Base-by-base conservation (phyloP, 2,329 filamentous ascomycete species). In the Waltergamsia citrina region DNA sequence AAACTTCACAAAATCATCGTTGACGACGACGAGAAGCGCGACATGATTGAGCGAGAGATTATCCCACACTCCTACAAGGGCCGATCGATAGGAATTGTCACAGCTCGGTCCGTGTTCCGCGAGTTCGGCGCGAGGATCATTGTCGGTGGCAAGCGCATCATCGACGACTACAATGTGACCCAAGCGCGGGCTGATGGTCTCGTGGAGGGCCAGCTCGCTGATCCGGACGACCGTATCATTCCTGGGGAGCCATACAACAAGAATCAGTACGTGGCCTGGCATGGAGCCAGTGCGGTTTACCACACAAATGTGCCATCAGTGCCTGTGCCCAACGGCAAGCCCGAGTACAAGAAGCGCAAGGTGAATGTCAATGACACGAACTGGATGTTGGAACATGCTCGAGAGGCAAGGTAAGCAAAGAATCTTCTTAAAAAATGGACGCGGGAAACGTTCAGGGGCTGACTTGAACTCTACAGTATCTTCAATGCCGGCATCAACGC, bases 31-130 rank as follows among this genome's bases (percentile, higher is more conserved):
- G 90, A 94, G 60, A 98, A 98, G 66, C 79, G 82, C 40, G 88
- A 96, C 58, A 74, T 98, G 65, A 98, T 98, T 51, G 86, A 93
- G 46, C 79, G 92, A 40, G 84, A 93, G 6, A 82, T 98, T 51
- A 94, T 98, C 42, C 92, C 92, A 2, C 92, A 95, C 64, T 94
- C 87, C 19, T 98, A 98, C 76, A 98, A 96, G 59, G 92, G 92
- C 39, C 85, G 92, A 34, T 86, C 90, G 5, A 98, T 98, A 54
- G 92, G 92, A 54, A 87, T 98, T 19, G 88, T 95, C 30, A 95
- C 92, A 12, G 92, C 92, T 32, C 81, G 92, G 29, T 96, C 92
- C 2, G 92, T 98, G 12, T 98, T 96, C 57, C 77, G 92, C 38
- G 92, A 98, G 56, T 98, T 98, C 46, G 92, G 92, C 38, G 85